Base-by-base conservation (phyloP, 441 rosid genomes). In the Aquilaria agallochum region DNA sequence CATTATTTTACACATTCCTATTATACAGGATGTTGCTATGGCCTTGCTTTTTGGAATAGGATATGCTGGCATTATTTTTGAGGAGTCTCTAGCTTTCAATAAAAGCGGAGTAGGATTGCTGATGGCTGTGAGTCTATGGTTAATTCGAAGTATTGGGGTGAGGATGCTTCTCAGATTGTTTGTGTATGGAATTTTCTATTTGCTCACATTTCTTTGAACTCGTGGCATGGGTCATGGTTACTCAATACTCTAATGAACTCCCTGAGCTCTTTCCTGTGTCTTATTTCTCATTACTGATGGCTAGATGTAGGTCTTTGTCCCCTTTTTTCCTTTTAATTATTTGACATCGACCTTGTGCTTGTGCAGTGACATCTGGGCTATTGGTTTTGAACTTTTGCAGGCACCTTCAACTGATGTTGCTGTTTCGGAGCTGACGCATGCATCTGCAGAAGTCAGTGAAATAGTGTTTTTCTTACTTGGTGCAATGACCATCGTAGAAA, bases 51-150 rank as follows among this genome's bases (percentile, higher is more conserved):
- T 94, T 73, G 88, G 68, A 68, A 62, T 94, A 64, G 99, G 97
- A 71, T 89, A 94, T 64, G 80, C 81, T 0, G 96, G 99, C 36
- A 94, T 91, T 70, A 82, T 94, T 67, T 94, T 94, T 42, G 97
- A 87, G 70, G 94, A 91, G 77, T 87, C 92, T 75, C 76, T 94
- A 58, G 92, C 99, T 54, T 91, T 94, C 80, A 90, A 89, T 67
- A 94, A 94, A 84, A 91, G 89, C 71, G 97, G 95, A 56, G 92
- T 91, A 14, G 99, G 90, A 72, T 78, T 94, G 47, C 51, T 94
- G 77, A 94, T 91, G 99, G 99, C 97, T 66, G 97, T 90, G 58
- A 84, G 96, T 78, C 72, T 94, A 72, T 94, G 99, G 99, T 82
- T 84, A 40, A 77, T 94, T 52, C 78, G 97, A 67, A 83, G 92